Conservation (phyloP, 169 alveolate species). For the Plasmodium yoelii region DNA sequence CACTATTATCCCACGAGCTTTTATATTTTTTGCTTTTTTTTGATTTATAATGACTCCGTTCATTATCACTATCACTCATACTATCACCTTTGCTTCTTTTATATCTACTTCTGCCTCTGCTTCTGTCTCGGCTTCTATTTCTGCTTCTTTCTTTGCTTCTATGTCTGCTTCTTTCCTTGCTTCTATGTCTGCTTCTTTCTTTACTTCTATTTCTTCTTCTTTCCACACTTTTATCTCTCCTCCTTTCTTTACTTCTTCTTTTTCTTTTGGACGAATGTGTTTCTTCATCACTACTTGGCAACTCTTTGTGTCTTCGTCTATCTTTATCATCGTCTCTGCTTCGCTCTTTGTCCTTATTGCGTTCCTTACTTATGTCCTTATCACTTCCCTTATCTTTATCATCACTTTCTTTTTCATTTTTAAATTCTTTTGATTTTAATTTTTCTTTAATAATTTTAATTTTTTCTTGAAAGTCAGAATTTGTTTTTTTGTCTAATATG, state of each 20-base stretch:
- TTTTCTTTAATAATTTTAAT: conserved; percentile 48
- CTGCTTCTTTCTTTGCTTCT: neutral
- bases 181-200: conserved; percentile 27
- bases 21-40: conserved; percentile 33
- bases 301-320: conserved; percentile 18
- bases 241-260: conserved; percentile 27
- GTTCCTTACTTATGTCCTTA: neutral
- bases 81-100: conserved; percentile 39
- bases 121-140: conserved; percentile 15
- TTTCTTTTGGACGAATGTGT: conserved; percentile 30
- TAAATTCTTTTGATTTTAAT: conserved; percentile 17
- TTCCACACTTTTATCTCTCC: conserved; percentile 1
- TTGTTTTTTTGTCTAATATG: conserved; percentile 17
- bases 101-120: conserved; percentile 32
- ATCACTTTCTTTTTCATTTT: neutral
- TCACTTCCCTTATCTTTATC: neutral
- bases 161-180: conserved; percentile 11
- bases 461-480: conserved; percentile 19
- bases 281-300: conserved; percentile 28
- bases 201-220: conserved; percentile 14
- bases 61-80: conserved; percentile 45
- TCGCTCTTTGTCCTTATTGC: neutral
- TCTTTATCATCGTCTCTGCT: conserved; percentile 9
- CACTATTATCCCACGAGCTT: conserved; percentile 38
- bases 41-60: conserved; percentile 16